Conservation (phyloP, 345 rosid genomes). For the Anacardium occidentale region DNA sequence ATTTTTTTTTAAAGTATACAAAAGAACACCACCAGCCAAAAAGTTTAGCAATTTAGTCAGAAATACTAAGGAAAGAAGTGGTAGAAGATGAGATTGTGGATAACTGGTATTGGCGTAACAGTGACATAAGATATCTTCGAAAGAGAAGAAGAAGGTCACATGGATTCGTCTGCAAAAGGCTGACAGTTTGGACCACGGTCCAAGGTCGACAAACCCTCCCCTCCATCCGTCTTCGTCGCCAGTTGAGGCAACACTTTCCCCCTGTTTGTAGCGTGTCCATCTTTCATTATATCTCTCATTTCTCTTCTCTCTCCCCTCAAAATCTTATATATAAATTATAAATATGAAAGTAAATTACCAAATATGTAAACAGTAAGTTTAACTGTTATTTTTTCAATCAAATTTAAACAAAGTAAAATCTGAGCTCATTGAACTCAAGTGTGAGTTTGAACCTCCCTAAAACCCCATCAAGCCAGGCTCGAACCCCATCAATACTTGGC, state of each 20-base stretch:
- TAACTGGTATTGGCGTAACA: conserved; percentile 11
- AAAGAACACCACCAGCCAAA: background rate
- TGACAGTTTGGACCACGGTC: conserved; percentile 33
- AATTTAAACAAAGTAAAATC: too few relatives aligned
- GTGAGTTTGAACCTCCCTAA: too few relatives aligned
- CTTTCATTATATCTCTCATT: background rate
- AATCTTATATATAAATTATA: too few relatives aligned
- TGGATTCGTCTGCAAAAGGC: conserved; percentile 31
- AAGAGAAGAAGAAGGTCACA: conserved; percentile 31
- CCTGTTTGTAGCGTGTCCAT: conserved; percentile 7
- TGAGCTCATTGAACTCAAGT: too few relatives aligned
- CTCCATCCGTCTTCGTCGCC: conserved; percentile 21
- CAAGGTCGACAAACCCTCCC: conserved; percentile 19
- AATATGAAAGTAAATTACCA: too few relatives aligned
- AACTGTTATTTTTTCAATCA: too few relatives aligned
- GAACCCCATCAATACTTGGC: too few relatives aligned
- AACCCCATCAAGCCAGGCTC: too few relatives aligned
- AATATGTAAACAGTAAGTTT: too few relatives aligned
- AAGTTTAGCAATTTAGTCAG: background rate
- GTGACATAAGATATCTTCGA: background rate
- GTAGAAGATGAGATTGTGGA: conserved; percentile 9
- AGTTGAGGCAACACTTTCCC: conserved; percentile 24
- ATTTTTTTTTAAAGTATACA: too few relatives aligned
- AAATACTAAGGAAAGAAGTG: background rate
- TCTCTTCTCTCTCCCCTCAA: background rate